Conservation (phyloP, 495 filamentous ascomycete genomes). For the Aspergillus incahuasiensis region DNA sequence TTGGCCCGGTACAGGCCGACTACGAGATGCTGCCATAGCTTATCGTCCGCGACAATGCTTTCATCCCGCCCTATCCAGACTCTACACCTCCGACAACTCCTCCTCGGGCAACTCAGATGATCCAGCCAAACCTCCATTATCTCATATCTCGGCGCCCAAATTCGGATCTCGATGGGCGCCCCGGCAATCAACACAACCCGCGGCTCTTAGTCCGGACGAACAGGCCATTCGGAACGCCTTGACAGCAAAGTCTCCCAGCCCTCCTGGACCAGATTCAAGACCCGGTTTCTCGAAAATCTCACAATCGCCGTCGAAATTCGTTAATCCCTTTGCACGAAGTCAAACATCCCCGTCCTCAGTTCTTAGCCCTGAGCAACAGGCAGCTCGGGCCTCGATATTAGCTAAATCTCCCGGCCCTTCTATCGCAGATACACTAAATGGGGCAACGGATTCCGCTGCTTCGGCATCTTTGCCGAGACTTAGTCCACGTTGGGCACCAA, state of each 20-base stretch:
- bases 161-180: conserved; percentile 20
- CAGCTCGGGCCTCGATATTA: neutral
- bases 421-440: neutral
- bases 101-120: conserved; percentile 9
- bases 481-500: neutral
- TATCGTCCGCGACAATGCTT: conserved; percentile 25
- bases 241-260: conserved; percentile 16
- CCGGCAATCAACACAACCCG: conserved; percentile 19
- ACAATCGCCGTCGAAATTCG: neutral
- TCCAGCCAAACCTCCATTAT: neutral
- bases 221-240: conserved; percentile 31
- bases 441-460: neutral
- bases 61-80: conserved; percentile 22
- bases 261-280: neutral
- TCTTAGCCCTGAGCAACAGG: neutral
- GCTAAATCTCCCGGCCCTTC: neutral
- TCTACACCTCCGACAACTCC: conserved; percentile 21
- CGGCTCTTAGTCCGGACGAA: conserved; percentile 32
- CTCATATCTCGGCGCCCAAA: conserved; percentile 5
- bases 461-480: neutral
- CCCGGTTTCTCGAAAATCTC: neutral
- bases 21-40: conserved; percentile 15
- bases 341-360: neutral
- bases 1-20: conserved; percentile 24
- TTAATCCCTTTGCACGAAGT: neutral